Conservation (phyloP, 2,329 filamentous ascomycete genomes). For the Talaromyces verruculosus region DNA sequence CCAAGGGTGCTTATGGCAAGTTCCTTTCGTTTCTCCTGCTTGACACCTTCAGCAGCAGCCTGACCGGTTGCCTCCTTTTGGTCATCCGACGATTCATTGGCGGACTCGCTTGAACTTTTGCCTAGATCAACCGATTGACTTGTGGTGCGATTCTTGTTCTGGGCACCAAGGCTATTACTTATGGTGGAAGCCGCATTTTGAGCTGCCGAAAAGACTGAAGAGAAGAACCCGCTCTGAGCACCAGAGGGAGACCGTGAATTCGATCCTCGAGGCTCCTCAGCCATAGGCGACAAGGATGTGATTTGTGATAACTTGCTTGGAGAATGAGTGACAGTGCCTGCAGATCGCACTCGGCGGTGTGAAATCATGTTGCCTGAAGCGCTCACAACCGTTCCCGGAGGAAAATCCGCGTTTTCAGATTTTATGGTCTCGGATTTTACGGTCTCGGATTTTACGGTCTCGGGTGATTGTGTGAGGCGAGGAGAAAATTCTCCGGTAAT, state of each 20-base stretch:
- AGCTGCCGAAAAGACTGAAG: conserved; percentile 85
- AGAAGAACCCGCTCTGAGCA: conserved; percentile 75
- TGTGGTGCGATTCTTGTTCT: conserved; percentile 46
- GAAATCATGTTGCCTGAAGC: conserved; percentile 70
- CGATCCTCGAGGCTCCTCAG: conserved; percentile 60
- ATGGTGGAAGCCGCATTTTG: conserved; percentile 88
- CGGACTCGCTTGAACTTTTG: conserved; percentile 23
- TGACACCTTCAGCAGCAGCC: conserved; percentile 32
- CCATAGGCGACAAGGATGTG: conserved; percentile 72
- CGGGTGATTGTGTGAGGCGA: conserved; percentile 40
- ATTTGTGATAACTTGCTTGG: conserved; percentile 86
- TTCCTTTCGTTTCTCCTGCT: conserved; percentile 58
- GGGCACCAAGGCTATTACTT: conserved; percentile 59
- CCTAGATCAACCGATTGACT: conserved; percentile 28
- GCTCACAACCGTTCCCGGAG: conserved; percentile 57
- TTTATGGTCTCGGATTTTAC: conserved; percentile 31
- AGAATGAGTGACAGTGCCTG: conserved; percentile 53
- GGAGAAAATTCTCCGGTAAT: conserved; percentile 33
- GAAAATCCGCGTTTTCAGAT: conserved; percentile 28
- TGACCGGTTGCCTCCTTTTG: conserved; percentile 31
- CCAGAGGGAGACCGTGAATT: conserved; percentile 57
- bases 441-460: conserved; percentile 35
- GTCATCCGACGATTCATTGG: conserved; percentile 24
- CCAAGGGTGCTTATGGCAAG: conserved; percentile 86
- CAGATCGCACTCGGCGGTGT: conserved; percentile 63